Evolutionary conservation across 768 basidiomycete genomes (phyloP), one percentile per base, ranked within the genome.

Genomic region (Mycena albidolilacea): DNA sequence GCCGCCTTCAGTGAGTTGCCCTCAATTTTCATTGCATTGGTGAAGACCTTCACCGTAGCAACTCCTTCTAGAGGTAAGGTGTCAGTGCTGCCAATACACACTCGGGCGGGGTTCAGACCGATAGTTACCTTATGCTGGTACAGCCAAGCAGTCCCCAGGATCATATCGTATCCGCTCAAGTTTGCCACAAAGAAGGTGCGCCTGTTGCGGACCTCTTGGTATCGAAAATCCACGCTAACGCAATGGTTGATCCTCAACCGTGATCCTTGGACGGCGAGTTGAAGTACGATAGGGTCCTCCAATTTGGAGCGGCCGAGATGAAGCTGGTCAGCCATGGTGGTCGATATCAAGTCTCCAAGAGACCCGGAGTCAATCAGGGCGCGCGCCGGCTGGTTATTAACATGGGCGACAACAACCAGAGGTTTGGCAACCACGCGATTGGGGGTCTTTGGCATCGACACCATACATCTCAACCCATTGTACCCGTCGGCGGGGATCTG

Each of bases 181-280:
- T 83, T 83, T 0, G 75, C 72, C 6, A 83, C 69, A 44, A 81
- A 72, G 21, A 83, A 81, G 0, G 67, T 41, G 1, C 76, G 57
- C 2, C 65, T 46, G 7, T 41, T 44, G 1, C 64, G 44, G 0
- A 80, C 78, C 0, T 59, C 39, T 30, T 78, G 70, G 48, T 59
- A 30, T 3, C 30, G 30, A 30, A 30, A 30, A 3, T 30, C 30
- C 30, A 30, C 30, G 3, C 30, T 30, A 1, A 30, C 30, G 1
- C 1, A 30, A 3, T 30, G 30, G 30, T 30, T 30, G 1, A 30
- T 30, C 3, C 44, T 81, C 2, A 83, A 80, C 0, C 80, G 64
- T 0, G 85, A 86, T 0, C 85, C 87, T 21, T 82, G 79, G 0
- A 84, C 82, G 1, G 84, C 85, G 5, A 87, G 70, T 23, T 85